Conservation (phyloP, 805 yeast species). For the Metschnikowia peoriensis region DNA sequence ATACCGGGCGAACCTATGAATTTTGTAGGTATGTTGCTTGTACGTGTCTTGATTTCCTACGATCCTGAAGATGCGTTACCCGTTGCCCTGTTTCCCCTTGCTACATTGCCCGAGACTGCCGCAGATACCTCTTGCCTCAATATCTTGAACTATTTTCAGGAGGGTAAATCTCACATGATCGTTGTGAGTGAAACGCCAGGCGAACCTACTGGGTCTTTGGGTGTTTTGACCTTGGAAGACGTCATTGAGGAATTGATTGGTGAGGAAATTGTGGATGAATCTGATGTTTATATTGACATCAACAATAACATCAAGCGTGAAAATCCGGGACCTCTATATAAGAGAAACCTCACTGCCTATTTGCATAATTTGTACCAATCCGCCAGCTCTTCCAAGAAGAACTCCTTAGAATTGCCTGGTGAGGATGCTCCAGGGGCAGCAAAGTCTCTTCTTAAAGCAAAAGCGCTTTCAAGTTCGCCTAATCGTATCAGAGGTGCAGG, state of each 20-base stretch:
- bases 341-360: slow-evolving; percentile 65
- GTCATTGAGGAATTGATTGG: slow-evolving; percentile 98
- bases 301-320: slow-evolving; percentile 80
- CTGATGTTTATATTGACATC: slow-evolving; percentile 90
- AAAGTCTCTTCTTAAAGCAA: slow-evolving; percentile 2
- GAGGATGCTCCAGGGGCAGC: slow-evolving; percentile 1
- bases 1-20: slow-evolving; percentile 85
- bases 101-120: slow-evolving; percentile 92
- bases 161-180: slow-evolving; percentile 97
- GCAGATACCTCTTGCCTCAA: slow-evolving; percentile 91
- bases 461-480: slow-evolving; percentile 15
- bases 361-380: slow-evolving; percentile 56
- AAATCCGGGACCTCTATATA: slow-evolving; percentile 73
- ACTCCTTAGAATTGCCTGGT: slow-evolving; percentile 33
- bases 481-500: slow-evolving; percentile 10
- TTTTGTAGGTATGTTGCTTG: slow-evolving; percentile 93
- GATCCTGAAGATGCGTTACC: slow-evolving; percentile 96
- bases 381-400: slow-evolving; percentile 37
- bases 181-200: slow-evolving; percentile 88
- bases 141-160: slow-evolving; percentile 93
- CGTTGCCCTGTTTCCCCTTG: slow-evolving; percentile 89
- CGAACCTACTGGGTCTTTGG: slow-evolving; percentile 75
- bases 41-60: slow-evolving; percentile 86
- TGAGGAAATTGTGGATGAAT: slow-evolving; percentile 95
- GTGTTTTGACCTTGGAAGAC: slow-evolving; percentile 91